Conservation (phyloP, 2,329 filamentous ascomycete genomes). For the Akanthomyces dipterigenus region DNA sequence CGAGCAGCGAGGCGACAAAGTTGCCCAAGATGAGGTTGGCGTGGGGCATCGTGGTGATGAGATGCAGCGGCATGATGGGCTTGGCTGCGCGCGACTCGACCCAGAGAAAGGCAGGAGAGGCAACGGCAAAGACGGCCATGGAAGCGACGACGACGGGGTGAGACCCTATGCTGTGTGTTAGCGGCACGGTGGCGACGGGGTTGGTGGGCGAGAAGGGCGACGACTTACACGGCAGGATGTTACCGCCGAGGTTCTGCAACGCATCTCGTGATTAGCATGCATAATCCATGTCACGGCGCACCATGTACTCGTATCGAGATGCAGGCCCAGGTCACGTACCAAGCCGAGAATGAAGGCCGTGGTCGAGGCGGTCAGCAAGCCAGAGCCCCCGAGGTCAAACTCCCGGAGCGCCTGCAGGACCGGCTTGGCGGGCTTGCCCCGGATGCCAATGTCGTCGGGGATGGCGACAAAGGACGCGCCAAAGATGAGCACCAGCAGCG, state of each 20-base stretch:
- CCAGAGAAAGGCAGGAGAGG: constrained; percentile 45
- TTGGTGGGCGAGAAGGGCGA: background rate
- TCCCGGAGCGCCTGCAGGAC: constrained; percentile 42
- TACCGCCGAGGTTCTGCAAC: constrained; percentile 53
- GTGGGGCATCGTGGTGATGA: constrained; percentile 44
- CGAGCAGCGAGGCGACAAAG: constrained; percentile 42
- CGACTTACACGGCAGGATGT: constrained; percentile 50
- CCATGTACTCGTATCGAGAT: background rate
- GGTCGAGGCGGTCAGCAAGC: constrained; percentile 44
- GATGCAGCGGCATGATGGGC: constrained; percentile 54
- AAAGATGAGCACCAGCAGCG: constrained; percentile 41
- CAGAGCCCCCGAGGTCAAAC: constrained; percentile 52
- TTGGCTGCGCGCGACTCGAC: constrained; percentile 43
- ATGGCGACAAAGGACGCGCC: constrained; percentile 39
- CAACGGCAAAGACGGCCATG: constrained; percentile 39
- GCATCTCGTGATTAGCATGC: background rate
- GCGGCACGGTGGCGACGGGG: background rate
- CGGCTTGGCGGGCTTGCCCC: constrained; percentile 36
- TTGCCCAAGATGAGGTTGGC: constrained; percentile 53
- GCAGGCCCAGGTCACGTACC: constrained; percentile 33
- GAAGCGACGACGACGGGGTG: constrained; percentile 51
- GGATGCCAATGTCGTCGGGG: constrained; percentile 46
- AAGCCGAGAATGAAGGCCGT: constrained; percentile 54
- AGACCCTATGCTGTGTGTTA: constrained; percentile 34
- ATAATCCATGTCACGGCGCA: background rate